phyloP scores from a whole-genome alignment of 2,329 filamentous ascomycete species.

The Alternaria gansuensis region DNA sequence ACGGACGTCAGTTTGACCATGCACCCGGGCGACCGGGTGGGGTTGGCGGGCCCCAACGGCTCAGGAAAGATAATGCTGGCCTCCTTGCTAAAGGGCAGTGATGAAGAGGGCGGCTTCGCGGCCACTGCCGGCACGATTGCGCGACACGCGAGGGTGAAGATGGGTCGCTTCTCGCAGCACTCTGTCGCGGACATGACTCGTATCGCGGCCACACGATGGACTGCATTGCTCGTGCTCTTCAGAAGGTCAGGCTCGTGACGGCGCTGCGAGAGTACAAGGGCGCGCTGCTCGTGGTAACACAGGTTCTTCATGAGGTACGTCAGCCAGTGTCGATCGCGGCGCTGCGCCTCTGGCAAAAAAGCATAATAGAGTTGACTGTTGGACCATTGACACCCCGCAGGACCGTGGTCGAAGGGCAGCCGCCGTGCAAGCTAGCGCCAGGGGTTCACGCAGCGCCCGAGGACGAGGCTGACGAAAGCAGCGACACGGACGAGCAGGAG shows the following conservation, averaged over 20 bases:
- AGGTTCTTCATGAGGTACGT: conserved; percentile 74
- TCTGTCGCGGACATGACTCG: conserved; percentile 74
- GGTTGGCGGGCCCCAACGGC: conserved; percentile 81
- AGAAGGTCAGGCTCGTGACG: conserved; percentile 71
- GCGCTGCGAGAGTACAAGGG: conserved; percentile 75
- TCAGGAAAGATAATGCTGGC: conserved; percentile 83
- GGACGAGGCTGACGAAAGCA: conserved; percentile 54
- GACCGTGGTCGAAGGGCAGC: conserved; percentile 72
- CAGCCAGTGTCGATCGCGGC: conserved; percentile 35
- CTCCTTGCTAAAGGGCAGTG: conserved; percentile 70
- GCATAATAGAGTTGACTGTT: conserved; percentile 11
- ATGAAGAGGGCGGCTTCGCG: conserved; percentile 47
- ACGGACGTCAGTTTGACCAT: conserved; percentile 73
- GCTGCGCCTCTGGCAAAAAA: background rate
- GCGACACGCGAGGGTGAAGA: conserved; percentile 72
- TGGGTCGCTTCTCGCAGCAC: conserved; percentile 84
- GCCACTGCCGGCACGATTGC: conserved; percentile 70
- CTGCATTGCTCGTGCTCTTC: conserved; percentile 71
- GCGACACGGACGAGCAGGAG: conserved; percentile 57
- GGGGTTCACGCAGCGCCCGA: conserved; percentile 56
- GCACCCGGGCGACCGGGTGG: conserved; percentile 76
- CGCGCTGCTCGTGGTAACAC: conserved; percentile 76
- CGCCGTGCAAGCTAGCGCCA: conserved; percentile 50
- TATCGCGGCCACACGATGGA: conserved; percentile 72
- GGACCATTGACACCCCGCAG: conserved; percentile 49